Conservation (phyloP, 768 basidiomycete species). For the Dioszegia hungarica region DNA sequence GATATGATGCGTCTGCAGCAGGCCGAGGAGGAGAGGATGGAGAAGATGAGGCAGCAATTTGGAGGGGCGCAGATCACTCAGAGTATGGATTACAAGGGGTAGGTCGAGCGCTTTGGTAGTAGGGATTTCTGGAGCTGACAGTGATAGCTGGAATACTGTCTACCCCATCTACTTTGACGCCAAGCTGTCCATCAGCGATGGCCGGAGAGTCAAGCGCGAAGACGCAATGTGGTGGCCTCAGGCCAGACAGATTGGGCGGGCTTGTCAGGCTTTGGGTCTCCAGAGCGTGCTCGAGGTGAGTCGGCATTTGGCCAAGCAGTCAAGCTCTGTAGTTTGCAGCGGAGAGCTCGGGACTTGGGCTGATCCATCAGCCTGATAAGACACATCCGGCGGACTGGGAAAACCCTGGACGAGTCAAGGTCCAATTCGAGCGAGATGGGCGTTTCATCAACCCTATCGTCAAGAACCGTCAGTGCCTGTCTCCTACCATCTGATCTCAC, state of each 20-base stretch:
- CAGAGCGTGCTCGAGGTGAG: conserved; percentile 76
- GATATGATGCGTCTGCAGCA: conserved; percentile 48
- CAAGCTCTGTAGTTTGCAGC: no score
- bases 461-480: conserved; percentile 50
- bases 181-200: conserved; percentile 79
- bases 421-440: conserved; percentile 55
- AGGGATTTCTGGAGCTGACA: not conserved
- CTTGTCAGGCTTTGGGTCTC: conserved; percentile 69
- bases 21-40: conserved; percentile 42
- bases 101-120: conserved; percentile 6
- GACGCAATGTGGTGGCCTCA: conserved; percentile 92
- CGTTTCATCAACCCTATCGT: conserved; percentile 45
- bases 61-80: conserved; percentile 29
- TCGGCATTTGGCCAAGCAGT: no score
- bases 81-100: conserved; percentile 42
- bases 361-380: conserved; percentile 57
- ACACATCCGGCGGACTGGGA: conserved; percentile 95
- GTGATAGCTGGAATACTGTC: conserved; percentile 79
- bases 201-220: conserved; percentile 70
- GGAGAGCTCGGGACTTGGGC: not conserved
- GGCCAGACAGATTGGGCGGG: conserved; percentile 85
- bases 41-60: conserved; percentile 40
- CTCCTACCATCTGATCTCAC: not conserved
- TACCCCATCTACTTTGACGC: conserved; percentile 98
- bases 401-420: conserved; percentile 90